Evolutionary conservation across 2,329 filamentous ascomycete genomes (phyloP), one percentile per base, ranked within the genome.

Genomic region (Cryphonectria radicalis): DNA sequence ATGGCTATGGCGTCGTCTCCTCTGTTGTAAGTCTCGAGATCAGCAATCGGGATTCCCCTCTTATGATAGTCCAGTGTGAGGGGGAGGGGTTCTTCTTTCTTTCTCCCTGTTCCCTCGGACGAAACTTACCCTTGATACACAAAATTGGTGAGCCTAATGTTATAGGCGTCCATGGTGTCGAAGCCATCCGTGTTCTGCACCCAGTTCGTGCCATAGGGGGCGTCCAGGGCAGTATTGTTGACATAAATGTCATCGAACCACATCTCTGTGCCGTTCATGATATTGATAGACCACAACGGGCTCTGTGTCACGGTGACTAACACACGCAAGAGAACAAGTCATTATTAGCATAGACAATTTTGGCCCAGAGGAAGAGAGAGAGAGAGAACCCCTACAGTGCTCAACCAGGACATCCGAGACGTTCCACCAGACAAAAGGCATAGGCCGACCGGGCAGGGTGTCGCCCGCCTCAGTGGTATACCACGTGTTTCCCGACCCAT

Each of bases 381-480:
- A 43, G 14, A 43, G 19, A 50, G 19, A n/a, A 4, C n/a, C 68
- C 75, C 63, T 66, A 75, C 76, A 88, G 70, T 87, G 84, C 32
- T 82, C 79, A n/a, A 89, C 85, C 4, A 80, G 78, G 2, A 88
- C 86, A 68, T 88, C 82, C n/a, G 82, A 84, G 3, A 86, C 84
- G 73, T 88, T 89, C 87, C 86, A 89, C 67, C 87, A 83, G 4
- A 88, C 85, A 70, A 89, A 88, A 0, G 86, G 86, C 86, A 89
- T 89, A 0, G 86, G 87, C 13, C 87, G 78, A 4, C 86, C 86
- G 1, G 83, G 82, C 68, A 82, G 82, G 0, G 85, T 88, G 7
- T 77, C 73, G 19, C 80, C 82, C 37, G 80, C 74, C 76, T 88
- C 86, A 11, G 78, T 83, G 25, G 79, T 82, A 73, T 89, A 89